Percentiles rank a stretch among this genome's conserved stretches.
These are phyloP conservation scores for Penicillium psychrofluorescens DNA, from an alignment of 495 filamentous ascomycete genomes.

Conservation along the genomic window DNA sequence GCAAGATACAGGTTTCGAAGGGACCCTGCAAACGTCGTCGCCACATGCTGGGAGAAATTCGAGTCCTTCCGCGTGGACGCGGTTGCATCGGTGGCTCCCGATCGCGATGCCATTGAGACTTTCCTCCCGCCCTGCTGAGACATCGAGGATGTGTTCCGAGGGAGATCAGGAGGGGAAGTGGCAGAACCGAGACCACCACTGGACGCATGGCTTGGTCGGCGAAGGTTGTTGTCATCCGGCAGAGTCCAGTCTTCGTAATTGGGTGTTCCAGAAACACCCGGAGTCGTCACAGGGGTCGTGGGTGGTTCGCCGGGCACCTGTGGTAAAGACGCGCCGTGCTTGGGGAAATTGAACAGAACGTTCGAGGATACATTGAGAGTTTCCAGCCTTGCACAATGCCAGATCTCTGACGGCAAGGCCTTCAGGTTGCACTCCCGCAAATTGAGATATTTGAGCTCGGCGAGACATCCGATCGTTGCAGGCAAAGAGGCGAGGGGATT, in stretches of 20 bases:
- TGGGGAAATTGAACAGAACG: constrained; percentile 81
- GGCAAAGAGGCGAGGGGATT: constrained; percentile 81
- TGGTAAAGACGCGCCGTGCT: constrained; percentile 59
- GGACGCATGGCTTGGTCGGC: constrained; percentile 81
- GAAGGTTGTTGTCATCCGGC: constrained; percentile 53
- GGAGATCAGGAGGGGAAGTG: constrained; percentile 59
- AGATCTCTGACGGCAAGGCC: constrained; percentile 81
- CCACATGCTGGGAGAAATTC: constrained; percentile 61
- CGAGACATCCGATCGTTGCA: constrained; percentile 74
- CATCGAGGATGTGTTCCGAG: constrained; percentile 70
- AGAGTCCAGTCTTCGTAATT: constrained; percentile 72
- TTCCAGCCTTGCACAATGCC: constrained; percentile 83
- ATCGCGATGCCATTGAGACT: constrained; percentile 69
- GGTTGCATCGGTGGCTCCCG: constrained; percentile 49
- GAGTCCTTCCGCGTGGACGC: constrained; percentile 79
- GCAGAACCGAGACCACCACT: constrained; percentile 63
- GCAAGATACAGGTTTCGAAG: constrained; percentile 80
- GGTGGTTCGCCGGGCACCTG: constrained; percentile 46
- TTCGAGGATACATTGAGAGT: constrained; percentile 95
- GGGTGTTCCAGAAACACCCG: constrained; percentile 47
- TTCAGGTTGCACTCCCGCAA: constrained; percentile 87
- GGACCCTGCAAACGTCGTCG: constrained; percentile 78
- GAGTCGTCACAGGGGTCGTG: constrained; percentile 44
- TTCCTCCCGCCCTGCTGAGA: constrained; percentile 65
- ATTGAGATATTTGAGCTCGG: constrained; percentile 77